Evolutionary conservation across 371 early-diverging fungal species (phyloP).

Genomic region (Entomophthora muscae): DNA sequence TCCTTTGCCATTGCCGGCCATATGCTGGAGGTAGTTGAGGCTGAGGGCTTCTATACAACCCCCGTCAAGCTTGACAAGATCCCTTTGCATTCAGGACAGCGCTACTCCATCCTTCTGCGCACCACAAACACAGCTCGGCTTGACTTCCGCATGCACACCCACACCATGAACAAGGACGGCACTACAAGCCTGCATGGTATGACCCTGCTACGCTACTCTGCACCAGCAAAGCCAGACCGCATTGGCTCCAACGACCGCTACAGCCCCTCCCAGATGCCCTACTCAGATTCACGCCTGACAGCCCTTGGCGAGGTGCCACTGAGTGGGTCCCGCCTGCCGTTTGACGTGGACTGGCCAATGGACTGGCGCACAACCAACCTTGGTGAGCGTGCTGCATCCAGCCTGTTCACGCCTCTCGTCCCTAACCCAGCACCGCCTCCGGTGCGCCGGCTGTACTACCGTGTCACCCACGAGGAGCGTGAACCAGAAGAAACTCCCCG

Average conservation of each 20-base stretch:
- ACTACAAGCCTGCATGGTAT: too few species aligned
- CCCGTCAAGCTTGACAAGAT: slow-evolving; percentile 15
- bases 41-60: slow-evolving; percentile 18
- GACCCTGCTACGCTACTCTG: too few species aligned
- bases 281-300: too few species aligned
- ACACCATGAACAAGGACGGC: slow-evolving; percentile 10
- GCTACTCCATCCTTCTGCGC: slow-evolving; percentile 19
- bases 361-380: slow-evolving; percentile 13
- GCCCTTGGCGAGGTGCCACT: too few species aligned
- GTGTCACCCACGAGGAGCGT: not conserved
- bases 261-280: too few species aligned
- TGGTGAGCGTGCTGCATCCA: not conserved
- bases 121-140: slow-evolving; percentile 17
- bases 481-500: not conserved
- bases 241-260: too few species aligned
- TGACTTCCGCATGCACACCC: slow-evolving; percentile 16
- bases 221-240: too few species aligned
- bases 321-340: not conserved
- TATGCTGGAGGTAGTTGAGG: slow-evolving; percentile 19
- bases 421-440: not conserved
- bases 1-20: slow-evolving; percentile 21
- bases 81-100: slow-evolving; percentile 18
- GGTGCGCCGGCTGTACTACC: not conserved
- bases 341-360: slow-evolving; percentile 11
- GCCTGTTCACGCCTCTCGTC: not conserved